These are phyloP conservation scores for Hyaloperonospora arabidopsidis DNA, from an alignment of 352 stramenopile genomes.

Conservation along the genomic window DNA sequence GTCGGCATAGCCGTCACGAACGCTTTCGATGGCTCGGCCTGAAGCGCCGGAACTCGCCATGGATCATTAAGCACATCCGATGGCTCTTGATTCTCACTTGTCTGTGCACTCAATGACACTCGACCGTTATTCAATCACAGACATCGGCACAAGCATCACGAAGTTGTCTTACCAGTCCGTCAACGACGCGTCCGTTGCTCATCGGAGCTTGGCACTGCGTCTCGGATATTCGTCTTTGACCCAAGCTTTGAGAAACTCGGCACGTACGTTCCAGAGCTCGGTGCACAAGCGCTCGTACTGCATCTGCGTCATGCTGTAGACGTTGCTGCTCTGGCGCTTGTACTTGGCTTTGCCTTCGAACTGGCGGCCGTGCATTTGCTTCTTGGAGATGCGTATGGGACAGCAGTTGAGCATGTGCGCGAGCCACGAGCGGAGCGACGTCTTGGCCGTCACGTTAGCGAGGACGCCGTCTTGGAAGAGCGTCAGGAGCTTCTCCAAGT, in stretches of 20 bases:
- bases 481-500: conserved; percentile 62
- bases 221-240: conserved; percentile 55
- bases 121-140: conserved; percentile 32
- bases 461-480: conserved; percentile 64
- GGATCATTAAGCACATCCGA: conserved; percentile 9
- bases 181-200: conserved; percentile 20
- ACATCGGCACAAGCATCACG: conserved; percentile 36
- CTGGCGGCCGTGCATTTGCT: conserved; percentile 80
- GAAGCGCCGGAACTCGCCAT: conserved; percentile 1
- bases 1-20: conserved; percentile 4
- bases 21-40: neutral
- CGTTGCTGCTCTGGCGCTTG: conserved; percentile 27
- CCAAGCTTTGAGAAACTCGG: conserved; percentile 61
- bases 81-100: conserved; percentile 9
- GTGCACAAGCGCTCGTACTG: conserved; percentile 39
- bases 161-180: conserved; percentile 50
- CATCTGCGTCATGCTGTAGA: conserved; percentile 42
- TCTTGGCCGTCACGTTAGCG: conserved; percentile 50
- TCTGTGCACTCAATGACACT: conserved; percentile 22
- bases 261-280: conserved; percentile 40
- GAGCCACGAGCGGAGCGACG: conserved; percentile 82
- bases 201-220: conserved; percentile 9
- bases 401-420: conserved; percentile 86
- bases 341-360: conserved; percentile 85
- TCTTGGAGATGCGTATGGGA: conserved; percentile 91